These are phyloP conservation scores for Pichia paraexigua DNA, from an alignment of 805 yeast species.

Conservation along the genomic window DNA sequence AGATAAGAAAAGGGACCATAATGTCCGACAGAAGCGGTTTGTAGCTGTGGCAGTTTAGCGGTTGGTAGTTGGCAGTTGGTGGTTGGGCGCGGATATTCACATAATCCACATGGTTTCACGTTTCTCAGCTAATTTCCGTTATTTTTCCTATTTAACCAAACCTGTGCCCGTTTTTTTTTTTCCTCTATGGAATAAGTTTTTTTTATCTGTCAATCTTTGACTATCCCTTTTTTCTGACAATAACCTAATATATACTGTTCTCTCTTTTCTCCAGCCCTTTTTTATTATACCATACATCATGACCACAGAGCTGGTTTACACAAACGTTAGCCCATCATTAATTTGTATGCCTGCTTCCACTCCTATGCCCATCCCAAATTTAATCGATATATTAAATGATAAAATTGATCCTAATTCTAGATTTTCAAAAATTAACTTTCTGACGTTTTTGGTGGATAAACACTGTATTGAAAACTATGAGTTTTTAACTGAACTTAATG, in stretches of 20 bases:
- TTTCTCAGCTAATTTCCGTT: background rate
- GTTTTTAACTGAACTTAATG: conserved; percentile 22
- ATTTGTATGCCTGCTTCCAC: background rate
- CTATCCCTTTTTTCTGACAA: too few relatives aligned
- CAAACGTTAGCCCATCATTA: background rate
- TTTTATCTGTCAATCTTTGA: background rate
- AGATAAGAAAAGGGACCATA: too few relatives aligned
- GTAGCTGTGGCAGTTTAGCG: too few relatives aligned
- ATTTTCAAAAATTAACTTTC: conserved; percentile 23
- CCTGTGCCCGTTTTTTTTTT: background rate
- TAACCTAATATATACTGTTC: too few relatives aligned
- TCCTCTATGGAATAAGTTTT: too few relatives aligned
- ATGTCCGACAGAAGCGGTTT: too few relatives aligned
- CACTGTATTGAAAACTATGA: conserved; percentile 32
- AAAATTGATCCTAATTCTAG: conserved; percentile 14
- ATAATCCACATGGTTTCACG: too few relatives aligned
- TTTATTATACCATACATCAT: background rate
- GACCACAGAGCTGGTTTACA: background rate
- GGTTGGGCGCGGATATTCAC: too few relatives aligned
- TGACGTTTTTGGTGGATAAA: conserved; percentile 22
- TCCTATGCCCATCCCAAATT: conserved; percentile 17
- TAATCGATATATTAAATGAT: conserved; percentile 23
- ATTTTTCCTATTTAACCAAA: background rate
- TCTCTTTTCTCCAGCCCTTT: background rate
- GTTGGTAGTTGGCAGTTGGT: too few relatives aligned